Evolutionary conservation across 169 alveolate species (phyloP).

Genomic region (Eimeria acervulina): DNA sequence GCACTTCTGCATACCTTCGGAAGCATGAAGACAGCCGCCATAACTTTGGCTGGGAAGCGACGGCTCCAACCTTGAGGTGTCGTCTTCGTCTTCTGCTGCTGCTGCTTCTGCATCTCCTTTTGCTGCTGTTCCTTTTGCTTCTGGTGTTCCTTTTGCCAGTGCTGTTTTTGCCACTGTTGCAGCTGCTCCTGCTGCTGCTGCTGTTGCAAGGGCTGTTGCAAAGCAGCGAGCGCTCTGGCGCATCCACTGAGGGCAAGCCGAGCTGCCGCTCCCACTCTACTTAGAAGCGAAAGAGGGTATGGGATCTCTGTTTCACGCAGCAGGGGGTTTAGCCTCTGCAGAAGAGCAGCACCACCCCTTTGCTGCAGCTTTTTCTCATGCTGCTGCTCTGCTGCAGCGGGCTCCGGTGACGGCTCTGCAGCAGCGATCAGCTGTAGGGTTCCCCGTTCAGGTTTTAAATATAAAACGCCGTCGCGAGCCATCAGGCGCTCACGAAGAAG

Average conservation of each 20-base stretch:
- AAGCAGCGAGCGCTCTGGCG: not conserved
- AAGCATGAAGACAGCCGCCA: not conserved
- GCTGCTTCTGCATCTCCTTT: not conserved
- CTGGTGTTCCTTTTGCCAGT: not conserved
- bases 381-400: not conserved
- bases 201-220: not conserved
- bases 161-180: not conserved
- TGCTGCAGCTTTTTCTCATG: not conserved
- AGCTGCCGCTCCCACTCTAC: not conserved
- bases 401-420: not conserved
- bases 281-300: not conserved
- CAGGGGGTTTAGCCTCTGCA: not conserved
- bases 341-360: not conserved
- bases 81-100: not conserved
- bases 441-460: not conserved
- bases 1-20: not conserved
- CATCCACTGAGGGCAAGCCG: not conserved
- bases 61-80: not conserved
- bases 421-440: not conserved
- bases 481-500: slow-evolving; percentile 27
- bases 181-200: not conserved
- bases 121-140: not conserved
- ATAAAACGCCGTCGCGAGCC: not conserved
- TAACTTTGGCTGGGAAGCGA: not conserved
- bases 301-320: not conserved